Evolutionary conservation across 2,329 filamentous ascomycete genomes (phyloP).

Genomic region (Helicocarpus griseus): DNA sequence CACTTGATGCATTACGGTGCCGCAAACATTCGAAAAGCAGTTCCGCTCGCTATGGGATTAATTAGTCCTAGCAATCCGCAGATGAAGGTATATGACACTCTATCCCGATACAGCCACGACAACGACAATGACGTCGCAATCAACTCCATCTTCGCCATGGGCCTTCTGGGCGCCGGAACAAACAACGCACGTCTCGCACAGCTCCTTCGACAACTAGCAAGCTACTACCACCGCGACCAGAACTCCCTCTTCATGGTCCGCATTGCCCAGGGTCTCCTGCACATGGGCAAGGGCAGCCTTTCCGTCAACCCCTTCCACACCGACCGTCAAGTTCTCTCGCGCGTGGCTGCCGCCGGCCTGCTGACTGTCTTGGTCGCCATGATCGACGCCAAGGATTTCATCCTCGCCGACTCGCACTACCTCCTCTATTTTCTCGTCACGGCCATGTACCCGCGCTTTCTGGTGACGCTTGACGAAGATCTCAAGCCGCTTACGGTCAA

Average conservation of each 20-base stretch:
- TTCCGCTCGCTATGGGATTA: slow-evolving; percentile 91
- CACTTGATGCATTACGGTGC: slow-evolving; percentile 99
- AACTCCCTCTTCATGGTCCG: slow-evolving; percentile 98
- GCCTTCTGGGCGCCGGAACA: slow-evolving; percentile 87
- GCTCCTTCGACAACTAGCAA: slow-evolving; percentile 84
- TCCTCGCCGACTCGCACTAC: slow-evolving; percentile 68
- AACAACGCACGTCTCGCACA: slow-evolving; percentile 97
- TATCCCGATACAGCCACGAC: slow-evolving; percentile 96
- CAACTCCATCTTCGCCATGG: slow-evolving; percentile 99
- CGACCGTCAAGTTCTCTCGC: slow-evolving; percentile 87
- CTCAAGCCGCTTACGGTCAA: slow-evolving; percentile 91
- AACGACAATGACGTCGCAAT: slow-evolving; percentile 97
- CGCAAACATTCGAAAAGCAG: slow-evolving; percentile 90
- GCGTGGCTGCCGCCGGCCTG: slow-evolving; percentile 80
- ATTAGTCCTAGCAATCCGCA: slow-evolving; percentile 97
- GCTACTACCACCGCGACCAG: slow-evolving; percentile 95
- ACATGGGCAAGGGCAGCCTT: slow-evolving; percentile 98
- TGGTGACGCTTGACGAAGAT: slow-evolving; percentile 91
- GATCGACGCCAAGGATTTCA: slow-evolving; percentile 87
- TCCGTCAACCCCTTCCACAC: slow-evolving; percentile 98
- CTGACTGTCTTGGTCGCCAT: slow-evolving; percentile 84
- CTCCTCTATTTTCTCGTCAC: slow-evolving; percentile 95
- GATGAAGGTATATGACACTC: slow-evolving; percentile 99
- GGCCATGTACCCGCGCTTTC: slow-evolving; percentile 92
- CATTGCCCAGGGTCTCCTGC: slow-evolving; percentile 90